Evolutionary conservation across 2,329 filamentous ascomycete genomes (phyloP).

Genomic region (Talaromyces islandicus): DNA sequence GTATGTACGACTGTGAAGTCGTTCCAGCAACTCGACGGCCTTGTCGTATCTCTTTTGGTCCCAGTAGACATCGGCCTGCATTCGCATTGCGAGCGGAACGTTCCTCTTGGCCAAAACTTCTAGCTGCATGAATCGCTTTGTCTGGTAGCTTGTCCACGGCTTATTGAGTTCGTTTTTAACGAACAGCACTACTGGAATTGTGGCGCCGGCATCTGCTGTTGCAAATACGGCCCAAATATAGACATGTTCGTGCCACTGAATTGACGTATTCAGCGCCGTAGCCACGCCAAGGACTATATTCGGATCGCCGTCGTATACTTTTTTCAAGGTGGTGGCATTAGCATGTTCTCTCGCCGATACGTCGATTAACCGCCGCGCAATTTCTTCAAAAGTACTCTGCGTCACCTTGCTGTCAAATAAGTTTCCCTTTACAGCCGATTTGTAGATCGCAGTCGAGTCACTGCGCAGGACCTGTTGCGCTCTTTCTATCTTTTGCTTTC

Average conservation of each 20-base stretch:
- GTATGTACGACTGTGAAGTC: constrained; percentile 18
- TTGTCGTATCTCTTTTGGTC: constrained; percentile 16
- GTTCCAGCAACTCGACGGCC: constrained; percentile 19
- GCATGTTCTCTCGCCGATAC: neutral
- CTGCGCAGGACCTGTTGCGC: neutral
- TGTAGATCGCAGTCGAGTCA: neutral
- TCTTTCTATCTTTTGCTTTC: neutral
- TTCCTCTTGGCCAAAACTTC: constrained; percentile 8
- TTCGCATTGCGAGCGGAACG: constrained; percentile 22
- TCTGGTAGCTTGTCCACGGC: neutral
- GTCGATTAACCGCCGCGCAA: constrained; percentile 1
- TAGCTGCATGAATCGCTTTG: neutral
- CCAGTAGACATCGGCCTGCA: constrained; percentile 23
- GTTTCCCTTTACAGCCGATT: neutral
- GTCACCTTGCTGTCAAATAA: neutral
- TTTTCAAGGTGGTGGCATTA: neutral
- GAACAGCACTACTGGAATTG: neutral
- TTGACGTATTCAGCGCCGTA: neutral
- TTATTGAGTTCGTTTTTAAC: constrained; percentile 4
- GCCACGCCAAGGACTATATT: neutral
- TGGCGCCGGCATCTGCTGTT: constrained; percentile 6
- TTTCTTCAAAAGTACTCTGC: neutral
- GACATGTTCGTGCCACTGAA: neutral
- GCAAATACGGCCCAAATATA: neutral
- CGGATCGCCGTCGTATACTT: constrained; percentile 3